phyloP scores from a whole-genome alignment of 371 early-diverging fungal species.

The Actinomucor elegans region DNA sequence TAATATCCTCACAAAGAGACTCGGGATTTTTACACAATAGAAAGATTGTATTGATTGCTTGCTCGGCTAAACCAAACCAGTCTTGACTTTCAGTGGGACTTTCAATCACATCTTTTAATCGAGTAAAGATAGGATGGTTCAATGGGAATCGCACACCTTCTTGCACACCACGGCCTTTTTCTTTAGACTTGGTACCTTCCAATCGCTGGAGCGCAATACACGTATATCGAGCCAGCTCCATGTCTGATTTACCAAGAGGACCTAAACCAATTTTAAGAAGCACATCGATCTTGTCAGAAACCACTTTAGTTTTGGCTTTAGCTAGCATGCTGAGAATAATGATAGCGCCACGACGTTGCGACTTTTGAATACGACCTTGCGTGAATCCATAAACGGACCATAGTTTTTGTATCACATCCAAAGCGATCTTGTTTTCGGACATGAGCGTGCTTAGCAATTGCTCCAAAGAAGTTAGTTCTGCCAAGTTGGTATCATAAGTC shows the following conservation, averaged over 20 bases:
- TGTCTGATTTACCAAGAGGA: constrained; percentile 71
- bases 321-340: constrained; percentile 92
- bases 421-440: constrained; percentile 57
- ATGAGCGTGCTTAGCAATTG: constrained; percentile 81
- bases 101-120: constrained; percentile 65
- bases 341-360: constrained; percentile 87
- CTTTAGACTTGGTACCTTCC: constrained; percentile 50
- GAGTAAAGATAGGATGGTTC: constrained; percentile 70
- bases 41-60: constrained; percentile 90
- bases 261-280: constrained; percentile 87
- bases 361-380: constrained; percentile 62
- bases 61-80: constrained; percentile 91
- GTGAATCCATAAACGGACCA: constrained; percentile 86
- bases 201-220: constrained; percentile 88
- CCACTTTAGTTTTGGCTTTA: constrained; percentile 74
- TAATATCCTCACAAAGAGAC: constrained; percentile 68
- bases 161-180: constrained; percentile 53
- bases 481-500: constrained; percentile 82
- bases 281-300: constrained; percentile 79
- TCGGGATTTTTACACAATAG: constrained; percentile 88
- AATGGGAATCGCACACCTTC: constrained; percentile 73
- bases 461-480: constrained; percentile 93
- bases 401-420: constrained; percentile 75
- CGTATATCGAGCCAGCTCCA: constrained; percentile 82
- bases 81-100: constrained; percentile 55